phyloP scores from a whole-genome alignment of 2,329 filamentous ascomycete genomes.

The Colletotrichum endophyticum region DNA sequence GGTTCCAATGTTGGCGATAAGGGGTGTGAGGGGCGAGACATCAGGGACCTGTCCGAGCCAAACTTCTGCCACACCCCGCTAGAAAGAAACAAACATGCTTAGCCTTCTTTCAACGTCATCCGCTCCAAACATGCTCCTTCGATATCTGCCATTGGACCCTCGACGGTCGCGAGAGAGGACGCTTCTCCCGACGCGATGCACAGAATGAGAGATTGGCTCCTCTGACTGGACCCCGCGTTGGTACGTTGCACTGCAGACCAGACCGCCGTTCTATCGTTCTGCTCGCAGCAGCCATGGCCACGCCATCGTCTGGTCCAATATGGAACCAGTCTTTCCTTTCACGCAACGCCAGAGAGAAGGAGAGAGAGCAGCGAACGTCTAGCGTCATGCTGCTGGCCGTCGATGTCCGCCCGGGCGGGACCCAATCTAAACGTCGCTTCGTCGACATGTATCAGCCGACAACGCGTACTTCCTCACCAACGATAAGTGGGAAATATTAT shows the following conservation, averaged over 20 bases:
- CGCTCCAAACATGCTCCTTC: neutral
- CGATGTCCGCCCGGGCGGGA: neutral
- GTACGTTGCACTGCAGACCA: conserved; percentile 11
- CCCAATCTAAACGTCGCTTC: neutral
- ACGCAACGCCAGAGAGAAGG: neutral
- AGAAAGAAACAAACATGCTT: conserved; percentile 1
- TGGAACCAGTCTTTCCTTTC: neutral
- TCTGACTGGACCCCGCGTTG: neutral
- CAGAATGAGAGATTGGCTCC: neutral
- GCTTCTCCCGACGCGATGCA: neutral
- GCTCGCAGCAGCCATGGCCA: neutral
- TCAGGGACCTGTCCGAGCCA: neutral
- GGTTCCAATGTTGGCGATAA: neutral
- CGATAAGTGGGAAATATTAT: neutral
- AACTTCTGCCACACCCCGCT: neutral
- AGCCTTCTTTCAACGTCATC: conserved; percentile 20
- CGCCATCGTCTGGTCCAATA: neutral
- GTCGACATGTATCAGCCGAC: neutral
- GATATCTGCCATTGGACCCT: neutral
- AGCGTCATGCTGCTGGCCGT: neutral
- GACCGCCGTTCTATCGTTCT: conserved; percentile 15
- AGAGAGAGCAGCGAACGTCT: neutral
- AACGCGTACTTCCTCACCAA: neutral
- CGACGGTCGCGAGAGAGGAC: neutral
- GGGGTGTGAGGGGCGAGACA: conserved; percentile 14